These are phyloP conservation scores for Bipolaris bicolor DNA, from an alignment of 2,329 filamentous ascomycete genomes.

Conservation along the genomic window DNA sequence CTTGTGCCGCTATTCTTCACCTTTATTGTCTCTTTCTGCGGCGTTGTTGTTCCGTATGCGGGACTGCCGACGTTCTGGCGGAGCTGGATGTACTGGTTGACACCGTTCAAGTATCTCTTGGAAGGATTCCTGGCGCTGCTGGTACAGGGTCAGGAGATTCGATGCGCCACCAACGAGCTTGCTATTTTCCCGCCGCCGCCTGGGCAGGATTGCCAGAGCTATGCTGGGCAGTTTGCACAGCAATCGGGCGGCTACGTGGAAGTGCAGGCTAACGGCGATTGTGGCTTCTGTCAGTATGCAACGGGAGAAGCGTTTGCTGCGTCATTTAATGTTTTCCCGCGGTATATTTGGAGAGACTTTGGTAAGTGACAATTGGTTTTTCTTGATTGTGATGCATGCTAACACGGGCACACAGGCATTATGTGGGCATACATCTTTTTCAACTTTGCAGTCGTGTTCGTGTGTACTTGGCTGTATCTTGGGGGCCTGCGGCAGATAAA, in stretches of 20 bases:
- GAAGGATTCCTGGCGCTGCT: constrained; percentile 65
- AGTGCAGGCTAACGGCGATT: constrained; percentile 61
- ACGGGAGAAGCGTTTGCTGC: constrained; percentile 64
- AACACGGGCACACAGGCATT: constrained; percentile 22
- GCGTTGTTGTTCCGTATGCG: constrained; percentile 72
- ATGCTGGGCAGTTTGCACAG: constrained; percentile 60
- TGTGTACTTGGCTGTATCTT: constrained; percentile 62
- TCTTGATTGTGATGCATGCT: constrained; percentile 4
- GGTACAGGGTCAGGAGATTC: constrained; percentile 61
- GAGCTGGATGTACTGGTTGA: constrained; percentile 57
- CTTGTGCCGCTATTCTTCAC: constrained; percentile 73
- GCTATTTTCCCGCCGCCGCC: constrained; percentile 66
- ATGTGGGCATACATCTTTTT: constrained; percentile 64
- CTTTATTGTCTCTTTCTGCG: constrained; percentile 74
- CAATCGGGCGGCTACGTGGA: constrained; percentile 66
- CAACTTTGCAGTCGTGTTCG: constrained; percentile 64
- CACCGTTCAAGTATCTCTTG: constrained; percentile 71
- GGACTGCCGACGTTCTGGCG: constrained; percentile 71
- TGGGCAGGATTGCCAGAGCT: constrained; percentile 65
- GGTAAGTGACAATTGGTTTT: constrained; percentile 56
- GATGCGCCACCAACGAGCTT: constrained; percentile 63
- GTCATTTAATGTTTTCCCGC: constrained; percentile 66
- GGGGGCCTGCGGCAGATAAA: constrained; percentile 49
- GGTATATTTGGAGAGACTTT: constrained; percentile 70
- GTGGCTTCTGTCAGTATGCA: constrained; percentile 68